Base-by-base conservation (phyloP, 192 early-diverging fungal species). In the Gigaspora rosea region DNA sequence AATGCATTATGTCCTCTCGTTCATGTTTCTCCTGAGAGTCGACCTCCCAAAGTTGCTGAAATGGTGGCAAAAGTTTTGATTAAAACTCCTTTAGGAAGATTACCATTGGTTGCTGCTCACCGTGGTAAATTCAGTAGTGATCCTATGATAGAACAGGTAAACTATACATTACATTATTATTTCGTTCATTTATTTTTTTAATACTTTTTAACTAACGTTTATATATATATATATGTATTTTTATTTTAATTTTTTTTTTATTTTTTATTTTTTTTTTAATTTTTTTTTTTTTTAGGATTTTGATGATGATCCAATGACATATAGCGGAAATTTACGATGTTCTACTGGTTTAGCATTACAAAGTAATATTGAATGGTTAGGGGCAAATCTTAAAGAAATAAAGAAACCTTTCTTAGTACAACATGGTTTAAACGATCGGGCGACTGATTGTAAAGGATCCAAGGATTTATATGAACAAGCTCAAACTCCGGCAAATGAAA, bases 391-490 rank as follows among this genome's bases (percentile, higher is more conserved):
- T 32, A 50, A 27, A 36, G 20, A 46, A 18, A 27, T 76, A 9
- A 11, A n/a, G 8, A 65, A 76, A 67, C 63, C 75, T 47, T 76
- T 76, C 66, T 35, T 76, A 9, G 50, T 33, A 36, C 64, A 67
- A 41, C 75, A 76, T 56, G 75, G 75, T 20, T n/a, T 56, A 49
- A 41, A n/a, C 54, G 75, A 76, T 47, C 62, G 75, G 0, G 75
- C 66, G 8, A 63, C 59, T 41, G 20, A 35, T 16, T 41, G 10
- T 65, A 36, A 51, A 41, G 57, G 59, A 12, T 41, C 63, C n/a
- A 41, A 46, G 35, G 49, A 67, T 18, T 46, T 76, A 41, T 56
- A 56, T 76, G 20, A 36, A 7, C 48, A 76, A 66, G 62, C 75
- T 20, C 49, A 56, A 41, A 76, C 63, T 0, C 75, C 47, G 2